Percentiles rank a stretch among this genome's conserved stretches.
Conservation (phyloP, 805 yeast genomes). For the Scheffersomyces coipomensis region DNA sequence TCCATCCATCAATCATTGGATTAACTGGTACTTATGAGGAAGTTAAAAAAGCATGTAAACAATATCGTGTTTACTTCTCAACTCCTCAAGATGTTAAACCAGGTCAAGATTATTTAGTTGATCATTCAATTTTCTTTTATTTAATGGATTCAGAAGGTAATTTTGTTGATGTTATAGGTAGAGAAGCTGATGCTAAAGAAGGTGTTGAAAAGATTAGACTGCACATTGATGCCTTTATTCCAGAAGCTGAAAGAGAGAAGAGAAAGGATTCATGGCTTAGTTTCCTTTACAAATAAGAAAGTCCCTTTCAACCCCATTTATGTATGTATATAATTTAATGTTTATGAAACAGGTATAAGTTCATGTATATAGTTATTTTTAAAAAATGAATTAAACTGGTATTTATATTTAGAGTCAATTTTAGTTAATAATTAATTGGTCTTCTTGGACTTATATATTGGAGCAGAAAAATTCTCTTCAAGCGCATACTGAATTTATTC, state of each 20-base stretch:
- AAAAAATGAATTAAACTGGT: too few species aligned
- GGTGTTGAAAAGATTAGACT: constrained; percentile 76
- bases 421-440: too few species aligned
- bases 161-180: constrained; percentile 91
- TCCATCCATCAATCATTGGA: constrained; percentile 87
- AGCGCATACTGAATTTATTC: too few species aligned
- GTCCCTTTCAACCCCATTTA: background rate
- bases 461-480: too few species aligned
- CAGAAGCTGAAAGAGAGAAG: constrained; percentile 65
- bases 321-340: background rate
- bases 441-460: too few species aligned
- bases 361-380: background rate
- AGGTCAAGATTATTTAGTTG: constrained; percentile 95
- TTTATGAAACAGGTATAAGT: too few species aligned
- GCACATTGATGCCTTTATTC: constrained; percentile 73
- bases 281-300: constrained; percentile 43
- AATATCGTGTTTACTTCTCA: constrained; percentile 93
- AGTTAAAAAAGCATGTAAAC: constrained; percentile 81
- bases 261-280: constrained; percentile 62
- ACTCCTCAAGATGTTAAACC: constrained; percentile 93
- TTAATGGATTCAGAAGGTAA: constrained; percentile 98
- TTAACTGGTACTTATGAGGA: constrained; percentile 88
- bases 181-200: constrained; percentile 77
- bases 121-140: constrained; percentile 95
- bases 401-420: too few species aligned